Evolutionary conservation across 805 yeast genomes (phyloP).

Genomic region (Candida schatavii): DNA sequence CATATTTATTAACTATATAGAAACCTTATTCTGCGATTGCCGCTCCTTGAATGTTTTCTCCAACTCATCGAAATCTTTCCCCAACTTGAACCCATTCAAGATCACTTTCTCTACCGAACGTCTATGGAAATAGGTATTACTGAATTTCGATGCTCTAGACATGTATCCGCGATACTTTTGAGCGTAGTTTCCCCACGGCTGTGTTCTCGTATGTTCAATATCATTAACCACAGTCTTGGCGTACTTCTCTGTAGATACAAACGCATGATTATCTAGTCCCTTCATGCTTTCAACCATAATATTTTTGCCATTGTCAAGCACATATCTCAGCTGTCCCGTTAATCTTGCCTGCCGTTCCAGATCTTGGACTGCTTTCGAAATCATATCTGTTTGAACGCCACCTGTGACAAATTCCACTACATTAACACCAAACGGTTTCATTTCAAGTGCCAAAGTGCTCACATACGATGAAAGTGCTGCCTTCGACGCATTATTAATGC

Average conservation of each 20-base stretch:
- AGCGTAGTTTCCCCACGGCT: background rate
- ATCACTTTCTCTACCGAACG: background rate
- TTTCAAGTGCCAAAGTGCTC: slow-evolving; percentile 13
- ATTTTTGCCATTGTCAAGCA: background rate
- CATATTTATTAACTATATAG: too few species aligned
- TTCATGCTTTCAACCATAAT: background rate
- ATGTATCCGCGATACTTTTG: background rate
- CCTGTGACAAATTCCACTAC: slow-evolving; percentile 18
- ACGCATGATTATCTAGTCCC: slow-evolving; percentile 7
- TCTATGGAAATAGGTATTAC: background rate
- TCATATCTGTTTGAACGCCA: slow-evolving; percentile 13
- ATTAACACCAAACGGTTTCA: slow-evolving; percentile 17
- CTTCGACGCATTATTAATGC: slow-evolving; percentile 35
- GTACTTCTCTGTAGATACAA: slow-evolving; percentile 19
- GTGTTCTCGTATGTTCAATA: slow-evolving; percentile 18
- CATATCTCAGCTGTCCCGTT: background rate
- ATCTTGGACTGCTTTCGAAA: background rate
- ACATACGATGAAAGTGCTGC: slow-evolving; percentile 18
- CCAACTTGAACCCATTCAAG: background rate
- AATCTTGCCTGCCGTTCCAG: background rate
- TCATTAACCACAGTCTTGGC: slow-evolving; percentile 23
- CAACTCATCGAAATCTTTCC: background rate
- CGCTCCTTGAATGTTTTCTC: too few species aligned
- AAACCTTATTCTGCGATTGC: too few species aligned
- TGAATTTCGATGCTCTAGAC: background rate